These are phyloP conservation scores for Boletus rex-veris DNA, from an alignment of 768 basidiomycete genomes.

Conservation along the genomic window DNA sequence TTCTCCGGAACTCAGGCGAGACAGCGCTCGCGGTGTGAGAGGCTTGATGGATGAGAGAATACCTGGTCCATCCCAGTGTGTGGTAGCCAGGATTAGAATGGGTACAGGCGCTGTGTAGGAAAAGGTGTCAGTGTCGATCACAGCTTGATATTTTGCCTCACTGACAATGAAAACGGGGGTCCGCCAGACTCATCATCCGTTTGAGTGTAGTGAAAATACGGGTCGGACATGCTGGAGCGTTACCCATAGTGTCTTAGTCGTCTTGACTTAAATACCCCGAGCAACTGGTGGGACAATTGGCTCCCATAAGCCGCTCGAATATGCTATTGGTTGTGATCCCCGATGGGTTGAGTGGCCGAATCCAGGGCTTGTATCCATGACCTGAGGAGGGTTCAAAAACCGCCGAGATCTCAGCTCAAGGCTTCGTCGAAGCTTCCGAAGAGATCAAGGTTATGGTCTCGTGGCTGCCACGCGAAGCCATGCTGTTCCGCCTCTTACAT, in stretches of 20 bases:
- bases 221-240: slow-evolving; percentile 7
- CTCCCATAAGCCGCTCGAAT: slow-evolving; percentile 5
- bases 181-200: background rate
- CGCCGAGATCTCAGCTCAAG: background rate
- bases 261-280: slow-evolving; percentile 9
- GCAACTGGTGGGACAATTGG: slow-evolving; percentile 4
- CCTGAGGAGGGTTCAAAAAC: background rate
- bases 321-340: background rate
- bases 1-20: background rate
- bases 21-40: background rate
- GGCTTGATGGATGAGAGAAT: background rate
- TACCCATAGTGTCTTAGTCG: background rate
- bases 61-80: background rate
- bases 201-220: background rate
- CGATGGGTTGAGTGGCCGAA: background rate
- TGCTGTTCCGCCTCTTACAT: slow-evolving; percentile 14
- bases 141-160: background rate
- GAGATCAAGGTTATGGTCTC: background rate
- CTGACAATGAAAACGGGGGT: slow-evolving; percentile 8
- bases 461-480: slow-evolving; percentile 20
- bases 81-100: background rate
- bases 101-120: slow-evolving; percentile 3
- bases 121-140: slow-evolving; percentile 7
- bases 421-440: background rate
- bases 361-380: slow-evolving; percentile 5